phyloP scores from a whole-genome alignment of 345 rosid species.

The Chamaenerion angustifolium region DNA sequence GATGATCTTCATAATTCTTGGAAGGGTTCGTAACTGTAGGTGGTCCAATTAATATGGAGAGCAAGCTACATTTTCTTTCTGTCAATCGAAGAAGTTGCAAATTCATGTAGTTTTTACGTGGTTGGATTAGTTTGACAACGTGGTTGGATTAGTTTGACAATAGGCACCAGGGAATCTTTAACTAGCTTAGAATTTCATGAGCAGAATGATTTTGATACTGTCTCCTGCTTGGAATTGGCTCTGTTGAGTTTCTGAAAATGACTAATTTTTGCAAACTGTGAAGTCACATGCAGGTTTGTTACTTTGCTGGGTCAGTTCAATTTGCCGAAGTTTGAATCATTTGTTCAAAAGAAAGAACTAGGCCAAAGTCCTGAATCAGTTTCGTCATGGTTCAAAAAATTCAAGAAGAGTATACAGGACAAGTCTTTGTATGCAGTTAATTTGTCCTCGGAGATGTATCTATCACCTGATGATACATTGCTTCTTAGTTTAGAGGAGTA shows the following conservation, averaged over 20 bases:
- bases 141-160: no score
- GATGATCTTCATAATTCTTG: no score
- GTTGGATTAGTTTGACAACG: no score
- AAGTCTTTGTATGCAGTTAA: slow-evolving; percentile 67
- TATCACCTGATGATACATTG: slow-evolving; percentile 57
- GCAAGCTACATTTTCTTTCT: slow-evolving; percentile 3
- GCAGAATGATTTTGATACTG: background rate
- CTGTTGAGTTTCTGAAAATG: background rate
- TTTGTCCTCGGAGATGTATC: slow-evolving; percentile 51
- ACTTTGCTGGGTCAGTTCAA: slow-evolving; percentile 72
- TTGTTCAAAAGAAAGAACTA: slow-evolving; percentile 18
- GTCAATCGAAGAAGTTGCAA: background rate
- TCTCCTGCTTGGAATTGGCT: background rate
- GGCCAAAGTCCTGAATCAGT: slow-evolving; percentile 10
- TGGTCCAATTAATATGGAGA: background rate
- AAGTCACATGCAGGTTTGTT: slow-evolving; percentile 36
- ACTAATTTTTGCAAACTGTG: slow-evolving; percentile 5
- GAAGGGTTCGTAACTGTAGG: no score
- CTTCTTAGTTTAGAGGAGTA: slow-evolving; percentile 46
- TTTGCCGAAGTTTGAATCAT: slow-evolving; percentile 46
- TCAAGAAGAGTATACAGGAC: slow-evolving; percentile 31
- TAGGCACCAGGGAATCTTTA: no score
- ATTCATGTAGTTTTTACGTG: background rate
- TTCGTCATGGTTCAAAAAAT: slow-evolving; percentile 17
- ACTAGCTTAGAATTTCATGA: no score